These are phyloP conservation scores for Wickerhamomyces hampshirensis DNA, from an alignment of 805 yeast genomes.

Conservation along the genomic window DNA sequence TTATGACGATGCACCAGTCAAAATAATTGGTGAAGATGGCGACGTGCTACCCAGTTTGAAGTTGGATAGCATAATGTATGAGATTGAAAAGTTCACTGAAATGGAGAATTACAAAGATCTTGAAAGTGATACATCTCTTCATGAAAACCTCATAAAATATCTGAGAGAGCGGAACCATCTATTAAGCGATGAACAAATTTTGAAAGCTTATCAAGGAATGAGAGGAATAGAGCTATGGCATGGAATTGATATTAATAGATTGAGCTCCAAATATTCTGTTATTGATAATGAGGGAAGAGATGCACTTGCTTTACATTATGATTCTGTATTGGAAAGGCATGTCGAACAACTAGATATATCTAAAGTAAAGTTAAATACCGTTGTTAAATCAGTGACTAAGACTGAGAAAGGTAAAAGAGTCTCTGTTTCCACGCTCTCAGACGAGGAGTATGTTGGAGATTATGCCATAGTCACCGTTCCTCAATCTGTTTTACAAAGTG, in stretches of 20 bases:
- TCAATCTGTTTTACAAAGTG: slow-evolving; percentile 56
- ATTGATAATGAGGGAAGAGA: slow-evolving; percentile 76
- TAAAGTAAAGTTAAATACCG: slow-evolving; percentile 35
- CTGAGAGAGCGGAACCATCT: slow-evolving; percentile 39
- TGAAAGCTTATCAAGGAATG: slow-evolving; percentile 45
- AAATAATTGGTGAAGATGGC: slow-evolving; percentile 31
- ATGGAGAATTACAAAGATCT: slow-evolving; percentile 47
- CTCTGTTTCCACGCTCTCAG: slow-evolving; percentile 22
- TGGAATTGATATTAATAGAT: slow-evolving; percentile 62
- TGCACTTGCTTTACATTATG: slow-evolving; percentile 58
- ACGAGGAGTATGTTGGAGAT: slow-evolving; percentile 38
- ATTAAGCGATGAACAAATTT: slow-evolving; percentile 47
- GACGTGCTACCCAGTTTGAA: slow-evolving; percentile 25
- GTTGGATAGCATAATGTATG: slow-evolving; percentile 44
- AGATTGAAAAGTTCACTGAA: slow-evolving; percentile 56
- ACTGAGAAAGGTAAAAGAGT: slow-evolving; percentile 21
- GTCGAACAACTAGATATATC: slow-evolving; percentile 33
- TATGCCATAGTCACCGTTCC: slow-evolving; percentile 74
- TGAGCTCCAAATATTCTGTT: slow-evolving; percentile 66
- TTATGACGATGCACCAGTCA: slow-evolving; percentile 43
- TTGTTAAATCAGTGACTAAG: slow-evolving; percentile 37
- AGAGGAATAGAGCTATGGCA: slow-evolving; percentile 74
- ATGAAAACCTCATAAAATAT: slow-evolving; percentile 44
- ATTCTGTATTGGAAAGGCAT: slow-evolving; percentile 43
- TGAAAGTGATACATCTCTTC: slow-evolving; percentile 49